These are phyloP conservation scores for Pseudogymnoascus sp. DNA, from an alignment of 2,329 filamentous ascomycete species.

Conservation along the genomic window DNA sequence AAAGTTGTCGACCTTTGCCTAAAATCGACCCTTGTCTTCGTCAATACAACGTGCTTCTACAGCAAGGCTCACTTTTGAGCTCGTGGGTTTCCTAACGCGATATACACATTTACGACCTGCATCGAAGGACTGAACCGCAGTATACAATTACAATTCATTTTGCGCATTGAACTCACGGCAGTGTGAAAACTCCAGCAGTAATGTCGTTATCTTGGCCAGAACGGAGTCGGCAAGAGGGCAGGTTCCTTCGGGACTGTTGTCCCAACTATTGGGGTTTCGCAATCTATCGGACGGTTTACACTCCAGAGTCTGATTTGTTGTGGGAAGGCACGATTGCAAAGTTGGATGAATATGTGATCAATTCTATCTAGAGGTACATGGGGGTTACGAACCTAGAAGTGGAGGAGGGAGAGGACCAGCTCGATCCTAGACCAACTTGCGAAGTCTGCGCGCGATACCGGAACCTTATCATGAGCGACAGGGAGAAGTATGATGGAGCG, in stretches of 20 bases:
- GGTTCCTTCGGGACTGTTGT: not conserved
- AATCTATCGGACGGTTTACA: constrained; percentile 24
- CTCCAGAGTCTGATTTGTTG: constrained; percentile 21
- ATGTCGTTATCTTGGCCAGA: not conserved
- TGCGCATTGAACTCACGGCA: not conserved
- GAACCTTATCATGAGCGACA: constrained; percentile 6
- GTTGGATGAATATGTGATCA: constrained; percentile 18
- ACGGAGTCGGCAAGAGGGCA: not conserved
- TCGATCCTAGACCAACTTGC: not conserved
- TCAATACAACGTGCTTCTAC: not conserved
- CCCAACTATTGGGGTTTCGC: constrained; percentile 13
- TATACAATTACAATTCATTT: not conserved
- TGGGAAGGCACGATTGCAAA: constrained; percentile 20
- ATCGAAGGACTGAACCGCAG: not conserved
- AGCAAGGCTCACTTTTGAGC: not conserved
- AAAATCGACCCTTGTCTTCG: not conserved
- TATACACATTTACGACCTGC: not conserved
- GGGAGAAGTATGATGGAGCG: constrained; percentile 7
- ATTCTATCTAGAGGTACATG: not conserved
- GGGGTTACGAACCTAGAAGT: not conserved
- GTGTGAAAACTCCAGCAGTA: not conserved
- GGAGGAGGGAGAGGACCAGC: not conserved
- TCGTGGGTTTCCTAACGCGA: not conserved
- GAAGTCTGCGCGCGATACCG: not conserved
- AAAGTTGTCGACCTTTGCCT: no score